Percentiles rank a stretch among this genome's conserved stretches.
These are phyloP conservation scores for Claviceps purpurea DNA, from an alignment of 2,329 filamentous ascomycete species.

Conservation along the genomic window DNA sequence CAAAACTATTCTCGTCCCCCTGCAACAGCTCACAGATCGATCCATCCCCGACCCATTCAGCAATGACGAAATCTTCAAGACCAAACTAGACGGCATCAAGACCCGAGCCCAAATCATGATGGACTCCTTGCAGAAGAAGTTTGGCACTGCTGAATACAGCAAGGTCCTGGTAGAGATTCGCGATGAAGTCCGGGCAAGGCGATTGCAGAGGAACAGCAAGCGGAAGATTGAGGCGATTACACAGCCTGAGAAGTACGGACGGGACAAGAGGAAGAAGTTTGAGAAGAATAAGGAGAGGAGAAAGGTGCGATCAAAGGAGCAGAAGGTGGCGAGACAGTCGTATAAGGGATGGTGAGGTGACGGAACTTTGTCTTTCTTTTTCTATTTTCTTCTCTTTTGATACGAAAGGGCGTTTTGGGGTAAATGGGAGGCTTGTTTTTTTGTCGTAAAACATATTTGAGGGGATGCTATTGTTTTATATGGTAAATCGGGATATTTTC, in stretches of 20 bases:
- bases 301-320: conserved; percentile 64
- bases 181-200: conserved; percentile 54
- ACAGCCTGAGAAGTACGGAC: conserved; percentile 64
- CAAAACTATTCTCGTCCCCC: conserved; percentile 41
- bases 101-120: conserved; percentile 64
- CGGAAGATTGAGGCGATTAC: conserved; percentile 77
- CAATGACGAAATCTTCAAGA: conserved; percentile 55
- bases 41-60: conserved; percentile 60
- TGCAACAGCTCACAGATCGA: conserved; percentile 76
- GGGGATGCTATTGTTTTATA: neutral
- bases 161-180: conserved; percentile 58
- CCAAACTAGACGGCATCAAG: conserved; percentile 56
- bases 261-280: conserved; percentile 69
- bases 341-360: conserved; percentile 37
- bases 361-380: conserved; percentile 7
- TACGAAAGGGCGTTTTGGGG: neutral
- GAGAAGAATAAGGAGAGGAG: conserved; percentile 73
- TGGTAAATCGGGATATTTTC: neutral
- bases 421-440: neutral
- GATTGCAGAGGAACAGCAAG: conserved; percentile 68
- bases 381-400: neutral
- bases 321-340: conserved; percentile 57
- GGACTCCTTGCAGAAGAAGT: conserved; percentile 68
- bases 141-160: conserved; percentile 73
- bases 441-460: neutral